These are phyloP conservation scores for Sporothrix phasma DNA, from an alignment of 2,329 filamentous ascomycete genomes.

Conservation along the genomic window DNA sequence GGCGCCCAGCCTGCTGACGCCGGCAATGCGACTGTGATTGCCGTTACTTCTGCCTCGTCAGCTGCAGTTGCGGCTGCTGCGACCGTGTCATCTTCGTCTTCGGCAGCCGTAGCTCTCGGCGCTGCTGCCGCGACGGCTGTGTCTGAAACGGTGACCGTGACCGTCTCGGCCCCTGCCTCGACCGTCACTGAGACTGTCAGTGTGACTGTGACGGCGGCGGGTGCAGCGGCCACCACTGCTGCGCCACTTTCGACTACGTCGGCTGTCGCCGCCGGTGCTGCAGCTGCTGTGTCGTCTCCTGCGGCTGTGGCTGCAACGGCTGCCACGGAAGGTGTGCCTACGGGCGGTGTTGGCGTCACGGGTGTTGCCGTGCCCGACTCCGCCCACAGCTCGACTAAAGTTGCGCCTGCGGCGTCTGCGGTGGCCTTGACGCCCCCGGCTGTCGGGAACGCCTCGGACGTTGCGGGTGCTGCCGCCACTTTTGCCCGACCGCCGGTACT, in stretches of 20 bases:
- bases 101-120: slow-evolving; percentile 2
- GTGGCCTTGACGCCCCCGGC: not conserved
- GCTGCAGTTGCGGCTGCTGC: not conserved
- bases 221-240: not conserved
- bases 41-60: not conserved
- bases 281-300: not conserved
- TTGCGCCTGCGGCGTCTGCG: slow-evolving; percentile 8
- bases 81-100: not conserved
- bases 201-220: slow-evolving; percentile 18
- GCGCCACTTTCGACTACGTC: not conserved
- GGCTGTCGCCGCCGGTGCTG: not conserved
- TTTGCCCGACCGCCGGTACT: too few relatives aligned
- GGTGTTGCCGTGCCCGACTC: slow-evolving; percentile 18
- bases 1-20: slow-evolving; percentile 15
- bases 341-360: slow-evolving; percentile 18
- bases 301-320: not conserved
- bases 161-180: not conserved
- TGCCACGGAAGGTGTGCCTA: not conserved
- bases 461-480: slow-evolving; percentile 8
- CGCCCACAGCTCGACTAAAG: slow-evolving; percentile 15
- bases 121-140: not conserved
- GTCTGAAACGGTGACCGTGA: not conserved
- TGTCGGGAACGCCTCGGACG: not conserved
- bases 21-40: not conserved
- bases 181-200: slow-evolving; percentile 9